Evolutionary conservation across 2,329 filamentous ascomycete species (phyloP).

Genomic region (Ascochyta lentis): DNA sequence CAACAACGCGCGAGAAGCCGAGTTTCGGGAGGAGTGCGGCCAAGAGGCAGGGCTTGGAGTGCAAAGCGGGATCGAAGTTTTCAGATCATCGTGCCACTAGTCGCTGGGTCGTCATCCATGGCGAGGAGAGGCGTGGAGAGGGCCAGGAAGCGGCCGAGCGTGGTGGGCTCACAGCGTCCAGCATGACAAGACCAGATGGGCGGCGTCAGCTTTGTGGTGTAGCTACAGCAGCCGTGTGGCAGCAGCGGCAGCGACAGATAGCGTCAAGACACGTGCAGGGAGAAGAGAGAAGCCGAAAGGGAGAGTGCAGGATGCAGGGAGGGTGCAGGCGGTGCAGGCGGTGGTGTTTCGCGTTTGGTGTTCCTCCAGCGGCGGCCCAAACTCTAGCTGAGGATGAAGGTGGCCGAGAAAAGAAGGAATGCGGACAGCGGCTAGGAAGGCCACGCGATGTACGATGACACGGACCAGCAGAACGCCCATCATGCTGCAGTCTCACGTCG

Average conservation of each 20-base stretch:
- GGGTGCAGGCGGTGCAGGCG: conserved; percentile 2
- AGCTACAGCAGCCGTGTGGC: background rate
- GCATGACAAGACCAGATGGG: conserved; percentile 2
- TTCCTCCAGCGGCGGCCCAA: conserved; percentile 6
- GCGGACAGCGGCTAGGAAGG: conserved; percentile 13
- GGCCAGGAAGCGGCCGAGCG: conserved; percentile 9
- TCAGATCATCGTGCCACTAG: conserved; percentile 8
- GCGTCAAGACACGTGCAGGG: background rate
- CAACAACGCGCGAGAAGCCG: conserved; percentile 7
- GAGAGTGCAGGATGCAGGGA: background rate
- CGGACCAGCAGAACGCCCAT: conserved; percentile 17
- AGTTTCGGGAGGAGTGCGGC: conserved; percentile 9
- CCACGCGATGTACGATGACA: conserved; percentile 15
- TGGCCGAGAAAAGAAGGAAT: conserved; percentile 12
- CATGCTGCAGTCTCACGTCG: conserved; percentile 4
- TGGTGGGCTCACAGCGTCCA: conserved; percentile 6
- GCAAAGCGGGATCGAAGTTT: background rate
- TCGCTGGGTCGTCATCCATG: conserved; percentile 2
- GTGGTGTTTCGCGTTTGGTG: conserved; percentile 4
- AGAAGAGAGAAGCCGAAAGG: background rate
- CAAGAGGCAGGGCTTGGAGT: conserved; percentile 3
- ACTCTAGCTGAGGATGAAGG: conserved; percentile 12
- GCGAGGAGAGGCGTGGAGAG: conserved; percentile 6
- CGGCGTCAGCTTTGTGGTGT: background rate
- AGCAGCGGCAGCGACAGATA: background rate